A percentile compares a stretch with the other conserved stretches of the same genome.
Conservation (phyloP, 441 rosid species). For the Populus hybrid region DNA sequence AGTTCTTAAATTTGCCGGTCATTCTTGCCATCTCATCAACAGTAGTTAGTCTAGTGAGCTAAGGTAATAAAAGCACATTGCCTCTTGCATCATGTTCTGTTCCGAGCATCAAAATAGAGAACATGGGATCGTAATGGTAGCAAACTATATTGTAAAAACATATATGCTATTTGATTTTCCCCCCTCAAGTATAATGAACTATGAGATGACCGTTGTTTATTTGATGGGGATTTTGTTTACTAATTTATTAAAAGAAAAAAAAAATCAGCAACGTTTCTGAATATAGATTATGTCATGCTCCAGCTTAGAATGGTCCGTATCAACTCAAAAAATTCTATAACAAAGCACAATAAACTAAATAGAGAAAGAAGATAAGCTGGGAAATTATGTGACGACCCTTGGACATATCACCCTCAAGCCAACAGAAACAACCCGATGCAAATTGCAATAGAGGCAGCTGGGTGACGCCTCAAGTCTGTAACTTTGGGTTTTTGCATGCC, state of each 20-base stretch:
- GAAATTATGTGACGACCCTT: no score
- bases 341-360: neutral
- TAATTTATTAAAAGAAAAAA: no score
- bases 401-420: no score
- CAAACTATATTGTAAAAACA: no score
- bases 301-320: neutral
- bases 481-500: no score
- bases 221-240: no score
- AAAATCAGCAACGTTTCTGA: neutral
- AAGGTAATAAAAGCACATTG: neutral
- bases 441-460: no score
- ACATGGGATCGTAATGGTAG: no score
- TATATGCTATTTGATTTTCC: no score
- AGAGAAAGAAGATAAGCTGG: neutral
- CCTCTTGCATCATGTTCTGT: neutral
- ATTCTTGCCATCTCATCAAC: neutral
- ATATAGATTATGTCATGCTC: neutral
- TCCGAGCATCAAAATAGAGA: neutral
- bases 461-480: no score
- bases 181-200: neutral
- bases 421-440: no score
- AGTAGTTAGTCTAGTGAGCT: slow-evolving; percentile 3
- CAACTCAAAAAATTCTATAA: neutral
- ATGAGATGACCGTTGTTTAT: neutral
- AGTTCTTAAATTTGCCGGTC: slow-evolving; percentile 1